phyloP scores from a whole-genome alignment of 108 stramenopile species.

The Fragilaria crotonensis region DNA sequence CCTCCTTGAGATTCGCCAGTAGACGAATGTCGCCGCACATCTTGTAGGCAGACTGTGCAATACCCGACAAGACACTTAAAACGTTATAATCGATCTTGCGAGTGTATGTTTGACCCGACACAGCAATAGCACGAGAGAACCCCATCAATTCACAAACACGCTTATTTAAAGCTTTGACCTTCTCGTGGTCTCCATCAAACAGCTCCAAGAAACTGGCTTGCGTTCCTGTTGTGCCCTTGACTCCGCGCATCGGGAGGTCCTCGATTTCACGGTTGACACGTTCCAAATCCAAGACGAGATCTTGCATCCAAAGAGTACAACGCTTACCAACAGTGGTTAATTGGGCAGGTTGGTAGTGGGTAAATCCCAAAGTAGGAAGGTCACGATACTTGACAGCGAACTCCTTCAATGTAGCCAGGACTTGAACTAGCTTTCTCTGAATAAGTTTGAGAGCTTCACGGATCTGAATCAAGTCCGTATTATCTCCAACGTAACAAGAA shows the following conservation, averaged over 20 bases:
- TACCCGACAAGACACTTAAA: constrained; percentile 83
- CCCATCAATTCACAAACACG: constrained; percentile 93
- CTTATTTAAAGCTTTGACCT: constrained; percentile 83
- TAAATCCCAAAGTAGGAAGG: constrained; percentile 95
- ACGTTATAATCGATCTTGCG: constrained; percentile 94
- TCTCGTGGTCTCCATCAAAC: constrained; percentile 98
- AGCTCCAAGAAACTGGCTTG: constrained; percentile 97
- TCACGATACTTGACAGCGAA: constrained; percentile 85
- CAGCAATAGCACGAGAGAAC: constrained; percentile 84
- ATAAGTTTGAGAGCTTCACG: constrained; percentile 79
- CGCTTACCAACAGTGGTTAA: constrained; percentile 97
- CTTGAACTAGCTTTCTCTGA: constrained; percentile 86
- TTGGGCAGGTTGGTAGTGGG: constrained; percentile 98
- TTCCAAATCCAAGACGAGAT: constrained; percentile 84
- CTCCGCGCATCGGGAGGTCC: constrained; percentile 92
- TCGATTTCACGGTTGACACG: constrained; percentile 87
- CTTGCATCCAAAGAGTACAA: constrained; percentile 96
- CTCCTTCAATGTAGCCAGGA: constrained; percentile 55
- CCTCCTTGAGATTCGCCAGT: constrained; percentile 95
- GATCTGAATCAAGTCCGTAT: constrained; percentile 93
- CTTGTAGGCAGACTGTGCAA: constrained; percentile 95
- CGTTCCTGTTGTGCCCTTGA: constrained; percentile 98
- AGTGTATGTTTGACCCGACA: constrained; percentile 99
- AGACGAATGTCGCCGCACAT: constrained; percentile 98
- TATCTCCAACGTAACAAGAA: constrained; percentile 95